A percentile compares a stretch with the other conserved stretches of the same genome.
Evolutionary conservation across 2,329 filamentous ascomycete species (phyloP).

Genomic region (Mycogone perniciosa): DNA sequence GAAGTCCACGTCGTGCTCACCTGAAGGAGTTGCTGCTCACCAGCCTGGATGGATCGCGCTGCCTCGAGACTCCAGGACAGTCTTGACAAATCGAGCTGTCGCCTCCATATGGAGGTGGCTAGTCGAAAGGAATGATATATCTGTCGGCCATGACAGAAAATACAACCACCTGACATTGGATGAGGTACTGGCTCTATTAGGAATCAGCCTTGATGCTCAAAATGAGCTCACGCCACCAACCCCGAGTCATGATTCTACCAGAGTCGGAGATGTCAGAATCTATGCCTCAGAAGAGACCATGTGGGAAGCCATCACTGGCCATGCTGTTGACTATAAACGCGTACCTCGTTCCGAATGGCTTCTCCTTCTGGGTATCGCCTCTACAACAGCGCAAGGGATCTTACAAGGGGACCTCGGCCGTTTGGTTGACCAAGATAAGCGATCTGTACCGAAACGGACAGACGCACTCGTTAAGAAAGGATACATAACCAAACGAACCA

Average conservation of each 20-base stretch:
- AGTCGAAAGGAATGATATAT: slow-evolving; percentile 29
- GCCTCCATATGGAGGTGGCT: slow-evolving; percentile 33
- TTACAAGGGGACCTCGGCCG: slow-evolving; percentile 54
- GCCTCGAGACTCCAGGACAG: slow-evolving; percentile 7
- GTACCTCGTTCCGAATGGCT: slow-evolving; percentile 55
- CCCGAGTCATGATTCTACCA: neutral
- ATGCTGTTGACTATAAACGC: slow-evolving; percentile 52
- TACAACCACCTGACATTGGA: slow-evolving; percentile 35
- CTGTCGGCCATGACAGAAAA: slow-evolving; percentile 26
- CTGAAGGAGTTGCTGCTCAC: slow-evolving; percentile 7
- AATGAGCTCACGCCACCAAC: neutral
- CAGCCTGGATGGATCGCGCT: neutral
- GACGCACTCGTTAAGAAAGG: slow-evolving; percentile 54
- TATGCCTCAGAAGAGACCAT: slow-evolving; percentile 49
- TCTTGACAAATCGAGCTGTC: slow-evolving; percentile 22
- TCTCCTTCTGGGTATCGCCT: slow-evolving; percentile 51
- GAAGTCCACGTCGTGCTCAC: slow-evolving; percentile 18
- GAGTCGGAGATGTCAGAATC: slow-evolving; percentile 26
- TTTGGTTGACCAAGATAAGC: slow-evolving; percentile 55
- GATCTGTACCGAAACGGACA: slow-evolving; percentile 56
- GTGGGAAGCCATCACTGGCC: slow-evolving; percentile 55
- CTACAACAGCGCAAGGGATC: slow-evolving; percentile 47
- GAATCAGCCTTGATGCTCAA: neutral
- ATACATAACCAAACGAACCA: slow-evolving; percentile 55
- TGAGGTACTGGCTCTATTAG: slow-evolving; percentile 20